phyloP scores from a whole-genome alignment of 495 filamentous ascomycete genomes.

The Massariosphaeria phaeospora region DNA sequence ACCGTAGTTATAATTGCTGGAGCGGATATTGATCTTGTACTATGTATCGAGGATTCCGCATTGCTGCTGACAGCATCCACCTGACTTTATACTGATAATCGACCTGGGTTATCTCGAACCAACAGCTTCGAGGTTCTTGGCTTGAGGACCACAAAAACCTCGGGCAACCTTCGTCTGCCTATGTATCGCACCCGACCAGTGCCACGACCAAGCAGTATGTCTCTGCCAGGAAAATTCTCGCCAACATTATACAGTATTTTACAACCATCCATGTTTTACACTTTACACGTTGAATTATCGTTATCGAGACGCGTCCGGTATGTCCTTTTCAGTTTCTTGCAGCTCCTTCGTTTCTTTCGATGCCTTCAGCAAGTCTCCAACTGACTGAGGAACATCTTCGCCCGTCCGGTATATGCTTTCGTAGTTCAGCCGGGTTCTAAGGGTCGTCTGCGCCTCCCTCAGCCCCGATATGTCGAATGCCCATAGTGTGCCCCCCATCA shows the following conservation, averaged over 20 bases:
- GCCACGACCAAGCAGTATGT: too few relatives aligned
- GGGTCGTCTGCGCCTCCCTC: slow-evolving; percentile 59
- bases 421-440: slow-evolving; percentile 49
- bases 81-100: too few relatives aligned
- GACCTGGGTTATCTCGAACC: too few relatives aligned
- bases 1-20: too few relatives aligned
- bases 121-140: too few relatives aligned
- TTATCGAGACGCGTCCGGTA: slow-evolving; percentile 22
- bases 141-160: too few relatives aligned
- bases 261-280: slow-evolving; percentile 27
- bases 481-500: slow-evolving; percentile 61
- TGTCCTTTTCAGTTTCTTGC: slow-evolving; percentile 12
- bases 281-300: slow-evolving; percentile 13
- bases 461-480: slow-evolving; percentile 65
- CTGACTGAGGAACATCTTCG: slow-evolving; percentile 51
- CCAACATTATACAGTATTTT: slow-evolving; percentile 24
- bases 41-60: too few relatives aligned
- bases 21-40: too few relatives aligned
- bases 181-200: too few relatives aligned
- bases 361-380: slow-evolving; percentile 66
- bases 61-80: too few relatives aligned
- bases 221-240: too few relatives aligned
- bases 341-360: slow-evolving; percentile 51
- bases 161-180: too few relatives aligned
- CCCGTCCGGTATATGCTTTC: slow-evolving; percentile 47